Evolutionary conservation across 2,329 filamentous ascomycete species (phyloP), one percentile per base, ranked within the genome.

Genomic region (Graphilbum sp.): DNA sequence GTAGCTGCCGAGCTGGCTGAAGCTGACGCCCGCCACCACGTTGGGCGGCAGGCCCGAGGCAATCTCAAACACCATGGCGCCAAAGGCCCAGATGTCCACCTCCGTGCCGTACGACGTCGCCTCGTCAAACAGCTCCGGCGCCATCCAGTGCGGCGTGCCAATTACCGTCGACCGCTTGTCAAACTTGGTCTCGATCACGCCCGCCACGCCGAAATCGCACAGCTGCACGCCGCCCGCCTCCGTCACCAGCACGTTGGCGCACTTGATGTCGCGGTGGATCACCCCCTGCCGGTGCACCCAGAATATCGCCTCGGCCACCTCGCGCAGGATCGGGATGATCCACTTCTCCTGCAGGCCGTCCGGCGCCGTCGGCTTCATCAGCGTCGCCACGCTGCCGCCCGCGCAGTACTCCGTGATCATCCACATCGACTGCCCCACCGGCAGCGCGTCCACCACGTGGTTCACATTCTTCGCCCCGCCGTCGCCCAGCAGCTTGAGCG

Each of bases 321-420:
- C 76, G 32, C 75, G 64, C 42, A 79, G 50, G 42, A 80, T 79
- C 4, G 75, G 45, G 16, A 45, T 41, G 27, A 47, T 45, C 45
- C 45, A 47, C 15, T 74, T 78, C 59, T 81, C 76, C 48, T 73
- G 68, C n/a, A 81, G 57, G 2, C 75, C 75, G 2, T 69, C 70
- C 0, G 73, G 72, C 3, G 67, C 63, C 1, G 72, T 79, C n/a
- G 77, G 74, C 52, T 69, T 72, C 74, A 78, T 77, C 41, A 71
- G 68, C 43, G 69, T 87, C 46, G 71, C 78, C 54, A 92, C 78
- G 54, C 83, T 90, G 35, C 84, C 84, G 44, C 84, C 84, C 6
- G 79, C 81, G 49, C 83, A 87, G 55, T 87, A 86, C 58, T 90
- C 82, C 42, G 80, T 87, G 40, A 90, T 74, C 62, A 90, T 83